Evolutionary conservation across 1,139 yeast genomes (phyloP).

Genomic region (Lodderomyces oxycetoniae): DNA sequence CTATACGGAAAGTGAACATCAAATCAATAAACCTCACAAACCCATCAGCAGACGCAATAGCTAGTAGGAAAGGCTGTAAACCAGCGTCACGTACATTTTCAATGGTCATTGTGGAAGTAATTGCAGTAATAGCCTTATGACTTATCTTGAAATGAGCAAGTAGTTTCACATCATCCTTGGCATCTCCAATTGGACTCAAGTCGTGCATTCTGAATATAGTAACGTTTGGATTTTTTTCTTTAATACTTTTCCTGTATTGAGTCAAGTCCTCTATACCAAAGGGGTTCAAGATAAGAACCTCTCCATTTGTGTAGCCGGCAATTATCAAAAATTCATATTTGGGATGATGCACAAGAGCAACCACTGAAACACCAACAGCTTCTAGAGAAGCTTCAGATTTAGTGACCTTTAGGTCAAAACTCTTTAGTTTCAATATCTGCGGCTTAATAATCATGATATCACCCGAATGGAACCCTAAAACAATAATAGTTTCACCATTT

Average conservation of each 20-base stretch:
- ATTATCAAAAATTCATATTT: constrained; percentile 29
- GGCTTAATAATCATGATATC: constrained; percentile 30
- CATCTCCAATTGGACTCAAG: constrained; percentile 25
- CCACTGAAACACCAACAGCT: constrained; percentile 26
- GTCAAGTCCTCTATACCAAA: constrained; percentile 5
- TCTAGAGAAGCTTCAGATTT: constrained; percentile 13
- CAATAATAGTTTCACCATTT: constrained; percentile 22
- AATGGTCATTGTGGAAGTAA: constrained; percentile 23
- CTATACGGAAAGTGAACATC: constrained; percentile 18
- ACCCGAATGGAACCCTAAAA: constrained; percentile 39
- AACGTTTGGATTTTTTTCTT: constrained; percentile 14
- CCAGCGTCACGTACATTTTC: constrained; percentile 4
- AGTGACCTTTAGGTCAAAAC: constrained; percentile 22
- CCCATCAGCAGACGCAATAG: constrained; percentile 66
- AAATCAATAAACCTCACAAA: constrained; percentile 56
- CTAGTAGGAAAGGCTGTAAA: constrained; percentile 42
- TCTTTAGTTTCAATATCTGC: constrained; percentile 23
- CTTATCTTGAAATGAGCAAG: constrained; percentile 51
- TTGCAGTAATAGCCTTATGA: constrained; percentile 46
- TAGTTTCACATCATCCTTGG: constrained; percentile 8
- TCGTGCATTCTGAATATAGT: constrained; percentile 38
- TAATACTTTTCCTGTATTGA: constrained; percentile 25
- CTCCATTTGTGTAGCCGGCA: constrained; percentile 42
- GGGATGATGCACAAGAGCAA: constrained; percentile 31
- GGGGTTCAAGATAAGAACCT: constrained; percentile 35